These are phyloP conservation scores for Pythium insidiosum DNA, from an alignment of 352 stramenopile genomes.

Conservation along the genomic window DNA sequence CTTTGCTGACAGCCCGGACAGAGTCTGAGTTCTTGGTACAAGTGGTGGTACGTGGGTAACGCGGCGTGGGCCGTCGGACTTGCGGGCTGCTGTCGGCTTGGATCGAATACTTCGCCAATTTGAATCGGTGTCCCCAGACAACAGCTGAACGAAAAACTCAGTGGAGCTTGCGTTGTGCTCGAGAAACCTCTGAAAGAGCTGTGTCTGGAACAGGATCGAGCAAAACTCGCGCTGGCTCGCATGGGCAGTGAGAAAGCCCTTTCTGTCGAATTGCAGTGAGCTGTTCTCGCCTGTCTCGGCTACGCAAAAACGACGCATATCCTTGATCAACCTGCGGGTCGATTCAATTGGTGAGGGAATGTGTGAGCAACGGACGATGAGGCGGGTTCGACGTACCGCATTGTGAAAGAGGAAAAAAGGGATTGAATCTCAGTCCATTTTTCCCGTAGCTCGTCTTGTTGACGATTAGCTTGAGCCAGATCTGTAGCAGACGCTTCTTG, in stretches of 20 bases:
- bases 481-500: conserved; percentile 19
- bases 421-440: conserved; percentile 52
- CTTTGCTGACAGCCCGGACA: too few relatives aligned
- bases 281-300: conserved; percentile 14
- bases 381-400: too few relatives aligned
- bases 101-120: conserved; percentile 33
- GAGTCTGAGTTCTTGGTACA: too few relatives aligned
- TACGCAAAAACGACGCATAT: conserved; percentile 53
- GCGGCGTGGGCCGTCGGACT: too few relatives aligned
- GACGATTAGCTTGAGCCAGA: conserved; percentile 13
- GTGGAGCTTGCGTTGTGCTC: conserved; percentile 21
- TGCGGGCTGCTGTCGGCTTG: conserved; percentile 31
- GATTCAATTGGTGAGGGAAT: too few relatives aligned
- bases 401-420: conserved; percentile 41
- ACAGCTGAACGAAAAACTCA: conserved; percentile 11
- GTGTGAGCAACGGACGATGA: too few relatives aligned
- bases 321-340: conserved; percentile 41
- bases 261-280: conserved; percentile 33
- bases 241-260: conserved; percentile 45
- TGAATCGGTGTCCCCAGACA: conserved; percentile 26
- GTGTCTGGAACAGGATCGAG: conserved; percentile 60
- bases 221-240: conserved; percentile 55
- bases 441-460: conserved; percentile 41
- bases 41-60: too few relatives aligned
- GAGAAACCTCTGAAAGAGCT: conserved; percentile 66